phyloP scores from a whole-genome alignment of 2,329 filamentous ascomycete species.

The Ceratocystis papillata region DNA sequence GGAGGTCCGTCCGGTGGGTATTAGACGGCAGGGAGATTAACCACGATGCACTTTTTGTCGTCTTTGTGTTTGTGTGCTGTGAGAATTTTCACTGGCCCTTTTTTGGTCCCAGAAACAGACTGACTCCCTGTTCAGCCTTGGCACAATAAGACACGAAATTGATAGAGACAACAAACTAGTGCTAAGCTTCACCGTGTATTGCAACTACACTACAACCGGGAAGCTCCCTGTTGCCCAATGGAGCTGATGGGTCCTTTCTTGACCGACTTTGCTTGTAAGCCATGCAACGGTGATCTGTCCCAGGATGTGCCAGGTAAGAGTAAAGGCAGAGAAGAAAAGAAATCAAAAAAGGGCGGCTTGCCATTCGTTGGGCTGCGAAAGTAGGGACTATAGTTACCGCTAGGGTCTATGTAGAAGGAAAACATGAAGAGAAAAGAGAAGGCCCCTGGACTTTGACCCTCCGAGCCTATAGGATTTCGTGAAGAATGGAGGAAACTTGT shows the following conservation, averaged over 20 bases:
- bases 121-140: background rate
- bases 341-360: background rate
- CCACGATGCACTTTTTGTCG: background rate
- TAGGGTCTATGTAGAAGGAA: too few relatives aligned
- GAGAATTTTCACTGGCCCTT: background rate
- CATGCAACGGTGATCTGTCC: background rate
- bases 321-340: background rate
- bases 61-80: background rate
- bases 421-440: too few relatives aligned
- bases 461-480: too few relatives aligned
- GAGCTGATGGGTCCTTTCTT: background rate
- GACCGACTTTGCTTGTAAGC: conserved; percentile 1
- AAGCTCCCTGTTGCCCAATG: background rate
- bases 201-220: background rate
- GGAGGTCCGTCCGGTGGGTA: background rate
- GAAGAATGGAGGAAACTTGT: too few relatives aligned
- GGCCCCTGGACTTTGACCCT: too few relatives aligned
- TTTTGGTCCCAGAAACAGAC: background rate
- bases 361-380: background rate
- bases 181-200: conserved; percentile 1
- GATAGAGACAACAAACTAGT: background rate
- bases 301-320: background rate
- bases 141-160: conserved; percentile 1
- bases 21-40: background rate
- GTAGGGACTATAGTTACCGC: background rate